Evolutionary conservation across 2,329 filamentous ascomycete genomes (phyloP), one percentile per base, ranked within the genome.

Genomic region (Elsinoe arachidis): DNA sequence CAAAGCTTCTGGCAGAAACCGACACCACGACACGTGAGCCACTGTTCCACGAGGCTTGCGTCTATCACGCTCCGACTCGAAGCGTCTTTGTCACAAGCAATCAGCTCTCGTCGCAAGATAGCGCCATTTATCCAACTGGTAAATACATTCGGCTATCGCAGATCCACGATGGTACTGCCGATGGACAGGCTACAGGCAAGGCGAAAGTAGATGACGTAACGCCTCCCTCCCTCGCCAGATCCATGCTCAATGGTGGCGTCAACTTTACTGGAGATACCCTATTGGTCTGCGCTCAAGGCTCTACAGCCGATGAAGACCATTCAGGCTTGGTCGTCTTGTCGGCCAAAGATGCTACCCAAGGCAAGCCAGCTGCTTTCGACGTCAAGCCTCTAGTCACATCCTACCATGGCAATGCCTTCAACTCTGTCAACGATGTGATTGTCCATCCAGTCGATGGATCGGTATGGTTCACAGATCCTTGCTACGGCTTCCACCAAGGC

Each of bases 391-490:
- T 86, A 11, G 58, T 85, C 14, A 81, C 81, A 62, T 82, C 80
- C 66, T 86, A 74, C 65, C 80, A 80, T 52, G 81, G 82, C 15
- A 76, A 80, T 73, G 66, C 78, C 39, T 85, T 84, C 68, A 82
- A 77, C 65, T 83, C 80, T 0, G 68, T 83, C 10, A 84, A 84
- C 61, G 82, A 85, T 59, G 73, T 80, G 0, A 73, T 75, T 1
- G 65, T 81, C 54, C 74, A 82, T 59, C 79, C 9, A 63, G 65
- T 1, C 26, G 81, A 76, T 56, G 60, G 60, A 3, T 61, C 64
- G 11, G 58, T 67, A 49, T 65, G 63, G 57, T 65, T 68, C 58
- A 68, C 66, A 1, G 66, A 68, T 44, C 65, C 66, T 1, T 57
- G 58, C 17, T 68, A 67, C 23, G 66, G 66, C 37, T 61, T 56